Conservation (phyloP, 768 basidiomycete species). For the Podaxis pistillaris region DNA sequence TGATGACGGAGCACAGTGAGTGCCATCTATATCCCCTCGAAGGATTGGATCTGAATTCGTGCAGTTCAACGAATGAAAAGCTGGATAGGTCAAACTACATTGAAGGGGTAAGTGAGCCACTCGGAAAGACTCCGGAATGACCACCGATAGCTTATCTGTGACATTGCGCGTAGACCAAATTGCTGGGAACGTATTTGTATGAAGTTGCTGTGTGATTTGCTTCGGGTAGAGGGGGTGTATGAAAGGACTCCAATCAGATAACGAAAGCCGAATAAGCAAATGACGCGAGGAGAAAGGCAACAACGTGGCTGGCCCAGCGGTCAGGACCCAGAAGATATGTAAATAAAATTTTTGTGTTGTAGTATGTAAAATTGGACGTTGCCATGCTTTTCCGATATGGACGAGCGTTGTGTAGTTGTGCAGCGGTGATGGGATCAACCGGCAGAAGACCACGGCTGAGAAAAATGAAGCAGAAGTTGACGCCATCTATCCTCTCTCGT, state of each 20-base stretch:
- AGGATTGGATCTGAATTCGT: not conserved
- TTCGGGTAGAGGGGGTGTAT: not conserved
- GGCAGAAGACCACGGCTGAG: not conserved
- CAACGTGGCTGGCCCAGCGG: not conserved
- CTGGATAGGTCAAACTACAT: slow-evolving; percentile 89
- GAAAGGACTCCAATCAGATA: not conserved
- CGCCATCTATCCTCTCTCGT: not conserved
- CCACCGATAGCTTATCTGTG: not conserved
- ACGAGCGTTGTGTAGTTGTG: not conserved
- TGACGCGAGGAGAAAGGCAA: not conserved
- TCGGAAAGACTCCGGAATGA: not conserved
- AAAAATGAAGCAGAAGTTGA: not conserved
- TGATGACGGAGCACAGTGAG: slow-evolving; percentile 92
- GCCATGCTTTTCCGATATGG: not conserved
- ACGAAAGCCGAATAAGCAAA: not conserved
- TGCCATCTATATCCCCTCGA: slow-evolving; percentile 16
- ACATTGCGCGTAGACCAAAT: slow-evolving; percentile 50
- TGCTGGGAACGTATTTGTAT: slow-evolving; percentile 80
- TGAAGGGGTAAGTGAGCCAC: slow-evolving; percentile 56
- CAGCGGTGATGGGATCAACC: not conserved
- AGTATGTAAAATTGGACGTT: not conserved
- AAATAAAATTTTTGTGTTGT: not conserved
- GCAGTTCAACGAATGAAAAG: slow-evolving; percentile 92
- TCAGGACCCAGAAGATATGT: not conserved
- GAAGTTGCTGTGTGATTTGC: slow-evolving; percentile 47